Evolutionary conservation across 345 rosid species (phyloP).

Genomic region (Eutrema yunnanense): DNA sequence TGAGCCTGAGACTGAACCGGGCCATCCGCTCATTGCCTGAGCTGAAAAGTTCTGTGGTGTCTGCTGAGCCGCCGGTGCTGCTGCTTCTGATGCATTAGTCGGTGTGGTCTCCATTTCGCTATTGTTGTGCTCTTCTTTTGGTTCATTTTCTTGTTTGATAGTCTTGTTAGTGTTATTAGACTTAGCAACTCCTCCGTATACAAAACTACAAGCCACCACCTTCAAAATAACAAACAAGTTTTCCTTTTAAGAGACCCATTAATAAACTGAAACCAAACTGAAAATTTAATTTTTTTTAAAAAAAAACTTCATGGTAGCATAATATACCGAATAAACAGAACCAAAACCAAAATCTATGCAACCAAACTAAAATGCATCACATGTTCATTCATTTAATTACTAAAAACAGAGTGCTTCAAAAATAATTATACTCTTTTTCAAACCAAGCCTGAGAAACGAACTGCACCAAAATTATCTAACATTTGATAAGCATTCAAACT

Average conservation of each 20-base stretch:
- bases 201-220: conserved; percentile 94
- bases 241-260: not conserved
- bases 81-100: conserved; percentile 33
- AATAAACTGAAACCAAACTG: not conserved
- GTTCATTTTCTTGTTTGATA: conserved; percentile 44
- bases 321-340: not conserved
- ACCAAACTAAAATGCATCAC: not conserved
- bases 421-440: too few relatives aligned
- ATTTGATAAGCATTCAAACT: not conserved
- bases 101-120: conserved; percentile 27
- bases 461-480: not conserved
- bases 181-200: conserved; percentile 55
- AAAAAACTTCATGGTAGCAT: not conserved
- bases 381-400: not conserved
- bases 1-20: conserved; percentile 41
- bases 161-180: conserved; percentile 18
- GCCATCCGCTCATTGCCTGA: conserved; percentile 53
- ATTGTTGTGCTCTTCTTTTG: conserved; percentile 38
- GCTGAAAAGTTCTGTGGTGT: conserved; percentile 45
- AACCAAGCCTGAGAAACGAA: not conserved
- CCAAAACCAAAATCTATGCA: not conserved
- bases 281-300: not conserved
- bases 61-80: conserved; percentile 5
- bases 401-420: not conserved
- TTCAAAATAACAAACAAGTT: conserved; percentile 25